These are phyloP conservation scores for Sesbania bispinosa DNA, from an alignment of 306 rosid genomes.

Conservation along the genomic window DNA sequence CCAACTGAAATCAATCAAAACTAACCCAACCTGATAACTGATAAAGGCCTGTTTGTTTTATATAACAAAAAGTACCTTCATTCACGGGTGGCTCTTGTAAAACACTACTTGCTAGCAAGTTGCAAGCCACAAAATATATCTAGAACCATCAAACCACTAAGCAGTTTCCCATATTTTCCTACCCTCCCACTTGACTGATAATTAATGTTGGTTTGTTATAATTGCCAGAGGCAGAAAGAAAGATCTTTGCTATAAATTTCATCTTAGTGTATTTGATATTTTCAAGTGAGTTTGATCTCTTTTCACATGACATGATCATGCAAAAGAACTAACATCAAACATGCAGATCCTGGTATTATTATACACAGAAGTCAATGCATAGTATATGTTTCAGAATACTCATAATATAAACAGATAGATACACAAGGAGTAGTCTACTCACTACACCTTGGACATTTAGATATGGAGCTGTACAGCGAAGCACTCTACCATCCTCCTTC, in stretches of 20 bases:
- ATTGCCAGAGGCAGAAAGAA: too few species aligned
- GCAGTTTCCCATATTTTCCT: not conserved
- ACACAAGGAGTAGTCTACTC: not conserved
- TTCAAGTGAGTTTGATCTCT: not conserved
- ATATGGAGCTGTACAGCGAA: not conserved
- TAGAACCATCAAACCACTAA: not conserved
- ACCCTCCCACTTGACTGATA: not conserved
- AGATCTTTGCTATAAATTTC: too few species aligned
- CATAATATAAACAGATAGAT: not conserved
- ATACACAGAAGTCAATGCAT: not conserved
- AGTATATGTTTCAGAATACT: not conserved
- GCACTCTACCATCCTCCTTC: constrained; percentile 8
- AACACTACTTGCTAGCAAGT: too few species aligned
- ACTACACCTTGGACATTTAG: not conserved
- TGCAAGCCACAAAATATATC: too few species aligned
- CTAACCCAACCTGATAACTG: not conserved
- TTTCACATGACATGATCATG: not conserved
- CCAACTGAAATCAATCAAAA: too few species aligned
- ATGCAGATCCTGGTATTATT: not conserved
- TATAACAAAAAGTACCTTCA: too few species aligned
- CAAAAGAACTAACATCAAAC: not conserved
- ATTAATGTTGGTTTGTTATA: not conserved
- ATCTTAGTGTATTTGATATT: too few species aligned
- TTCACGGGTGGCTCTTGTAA: too few species aligned
- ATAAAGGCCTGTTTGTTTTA: too few species aligned